Evolutionary conservation across 2,329 filamentous ascomycete species (phyloP).

Genomic region (Aspergillus bombycis): DNA sequence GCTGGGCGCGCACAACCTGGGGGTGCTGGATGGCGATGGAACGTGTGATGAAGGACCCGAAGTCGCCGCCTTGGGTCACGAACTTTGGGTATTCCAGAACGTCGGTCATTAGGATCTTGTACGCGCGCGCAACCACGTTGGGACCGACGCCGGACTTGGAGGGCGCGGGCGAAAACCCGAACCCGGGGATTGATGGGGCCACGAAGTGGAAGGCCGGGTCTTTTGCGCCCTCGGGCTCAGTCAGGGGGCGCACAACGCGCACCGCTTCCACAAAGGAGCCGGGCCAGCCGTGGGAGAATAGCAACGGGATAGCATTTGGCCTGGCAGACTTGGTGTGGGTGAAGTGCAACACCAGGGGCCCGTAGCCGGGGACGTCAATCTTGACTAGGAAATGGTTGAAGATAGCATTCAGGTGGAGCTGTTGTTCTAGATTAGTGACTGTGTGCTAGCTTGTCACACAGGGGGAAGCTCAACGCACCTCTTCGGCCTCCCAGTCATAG

Average conservation of each 20-base stretch:
- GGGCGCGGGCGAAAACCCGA: neutral
- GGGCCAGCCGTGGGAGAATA: neutral
- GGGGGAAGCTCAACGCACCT: neutral
- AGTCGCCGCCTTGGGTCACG: neutral
- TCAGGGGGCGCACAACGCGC: neutral
- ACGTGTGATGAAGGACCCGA: neutral
- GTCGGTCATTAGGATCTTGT: neutral
- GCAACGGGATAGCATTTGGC: neutral
- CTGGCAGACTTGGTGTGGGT: neutral
- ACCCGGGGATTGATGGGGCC: neutral
- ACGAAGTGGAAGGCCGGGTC: neutral
- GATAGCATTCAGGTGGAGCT: neutral
- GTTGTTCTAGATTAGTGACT: neutral
- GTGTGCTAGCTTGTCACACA: neutral
- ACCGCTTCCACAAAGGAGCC: neutral
- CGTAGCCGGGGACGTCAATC: neutral
- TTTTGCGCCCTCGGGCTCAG: neutral
- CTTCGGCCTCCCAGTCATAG: neutral
- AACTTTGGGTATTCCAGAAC: neutral
- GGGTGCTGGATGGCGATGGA: neutral
- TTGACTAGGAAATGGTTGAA: neutral
- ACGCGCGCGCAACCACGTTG: neutral
- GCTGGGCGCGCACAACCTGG: no score
- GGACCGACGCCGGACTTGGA: neutral
- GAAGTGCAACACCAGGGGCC: neutral